Evolutionary conservation across 2,329 filamentous ascomycete genomes (phyloP), one percentile per base, ranked within the genome.

Genomic region (Claviceps cyperi): DNA sequence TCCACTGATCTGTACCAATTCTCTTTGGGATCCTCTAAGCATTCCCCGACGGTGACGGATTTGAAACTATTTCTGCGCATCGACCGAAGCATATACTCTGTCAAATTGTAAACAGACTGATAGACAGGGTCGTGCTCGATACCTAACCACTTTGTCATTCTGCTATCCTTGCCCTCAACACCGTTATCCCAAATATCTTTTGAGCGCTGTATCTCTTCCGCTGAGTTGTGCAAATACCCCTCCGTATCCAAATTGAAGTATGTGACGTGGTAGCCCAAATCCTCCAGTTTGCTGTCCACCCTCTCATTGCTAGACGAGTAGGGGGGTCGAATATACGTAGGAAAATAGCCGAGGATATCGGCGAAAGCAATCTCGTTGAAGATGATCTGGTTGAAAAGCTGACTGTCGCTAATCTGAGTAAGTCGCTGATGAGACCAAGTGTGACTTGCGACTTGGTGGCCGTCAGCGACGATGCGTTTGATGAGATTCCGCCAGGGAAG

Each of bases 161-260:
- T 49, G 0, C 60, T 53, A 17, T 59, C 53, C 14, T 46, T 36
- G 1, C 57, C 60, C 54, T 71, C 74, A 38, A 69, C 64, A 15
- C 59, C 59, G 1, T 54, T 53, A 41, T 66, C 64, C 59, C 62
- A 69, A 24, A 63, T 65, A 4, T 59, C 57, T 54, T 76, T 69
- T 50, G 69, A 72, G 8, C 66, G 57, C 50, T 66, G 62, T 55
- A 80, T 77, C 51, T 66, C 66, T 37, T 70, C 63, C 5, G 74
- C 67, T 15, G 64, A 64, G 49, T 72, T 67, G 56, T 80, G 72
- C 49, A 77, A 65, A 58, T 79, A 81, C 50, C 80, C 78, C 50
- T 77, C 70, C 3, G 78, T 81, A 58, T 82, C 78, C 43, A 81
- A 65, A 58, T 79, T 74, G 57, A 78, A 80, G 63, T 79, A 78